Evolutionary conservation across 176 grass and related monocot genomes (phyloP), one percentile per base, ranked within the genome.

Genomic region (Panicum miliaceum): DNA sequence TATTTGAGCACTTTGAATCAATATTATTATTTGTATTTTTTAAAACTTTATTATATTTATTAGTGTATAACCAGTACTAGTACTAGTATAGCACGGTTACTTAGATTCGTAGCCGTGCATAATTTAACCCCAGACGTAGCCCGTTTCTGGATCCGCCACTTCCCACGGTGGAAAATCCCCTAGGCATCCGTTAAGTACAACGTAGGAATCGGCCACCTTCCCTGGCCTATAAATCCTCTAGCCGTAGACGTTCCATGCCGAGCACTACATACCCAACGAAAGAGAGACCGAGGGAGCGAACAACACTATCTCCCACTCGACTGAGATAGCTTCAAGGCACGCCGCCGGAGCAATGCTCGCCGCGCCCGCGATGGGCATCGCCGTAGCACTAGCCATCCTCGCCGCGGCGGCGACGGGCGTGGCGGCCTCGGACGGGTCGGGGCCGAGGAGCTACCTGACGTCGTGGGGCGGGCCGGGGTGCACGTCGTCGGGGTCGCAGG

Each of bases 401-500:
- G 47, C 63, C 50, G 50, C 38, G 12, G 18, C 26, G 16, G 18
- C 79, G 1, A 7, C 25, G 6, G 73, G 38, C 41, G 60, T 54
- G 20, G 60, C 5, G 4, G 63, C 50, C 15, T 25, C 32, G 14
- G 29, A 40, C 15, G 50, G 27, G 57, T 15, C 76, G 12, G 77
- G 47, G 2, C 77, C 68, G 0, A 64, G 84, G 75, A 86, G 75
- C 65, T 86, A 79, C 75, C 66, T 86, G 53, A 71, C 84, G 3
- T 78, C 54, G 29, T 86, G 75, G 84, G 66, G 56, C 20, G 75
- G 84, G 3, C 84, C 75, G 0, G 75, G 53, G 14, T 86, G 65
- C 75, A 77, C n/a, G n/a, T n/a, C 63, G 37, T 0, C 61, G 48
- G 32, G 8, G 5, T 18, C 8, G 26, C 2, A 6, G 3, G 77